Conservation (phyloP, 352 stramenopile species). For the Peronospora destructor region DNA sequence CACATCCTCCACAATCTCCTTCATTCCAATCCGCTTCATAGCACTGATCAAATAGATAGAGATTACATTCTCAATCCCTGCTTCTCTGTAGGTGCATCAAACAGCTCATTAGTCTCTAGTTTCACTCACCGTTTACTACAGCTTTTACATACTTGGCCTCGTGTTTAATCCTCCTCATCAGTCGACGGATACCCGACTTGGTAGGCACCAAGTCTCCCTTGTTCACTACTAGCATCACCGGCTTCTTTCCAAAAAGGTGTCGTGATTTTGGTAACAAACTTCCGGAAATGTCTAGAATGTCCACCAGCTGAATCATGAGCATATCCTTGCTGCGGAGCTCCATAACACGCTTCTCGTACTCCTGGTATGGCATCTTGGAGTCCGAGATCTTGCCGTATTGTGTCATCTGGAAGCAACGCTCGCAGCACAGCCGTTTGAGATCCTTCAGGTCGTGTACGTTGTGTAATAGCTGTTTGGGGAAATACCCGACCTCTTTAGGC, state of each 20-base stretch:
- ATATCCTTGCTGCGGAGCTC: conserved; percentile 80
- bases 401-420: conserved; percentile 85
- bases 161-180: conserved; percentile 75
- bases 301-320: conserved; percentile 88
- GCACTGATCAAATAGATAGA: conserved; percentile 77
- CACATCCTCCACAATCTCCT: conserved; percentile 79
- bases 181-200: conserved; percentile 70
- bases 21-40: conserved; percentile 83
- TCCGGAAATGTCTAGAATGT: conserved; percentile 89
- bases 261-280: conserved; percentile 81
- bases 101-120: conserved; percentile 2
- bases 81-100: conserved; percentile 27
- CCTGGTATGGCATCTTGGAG: conserved; percentile 72
- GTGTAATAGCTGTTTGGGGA: conserved; percentile 54
- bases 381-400: conserved; percentile 84
- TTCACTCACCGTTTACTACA: neutral
- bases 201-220: conserved; percentile 86
- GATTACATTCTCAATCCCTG: conserved; percentile 73
- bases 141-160: conserved; percentile 47
- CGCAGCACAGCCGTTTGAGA: conserved; percentile 73
- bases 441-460: conserved; percentile 61
- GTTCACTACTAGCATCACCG: conserved; percentile 87
- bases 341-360: conserved; percentile 86
- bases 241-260: conserved; percentile 86
- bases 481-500: conserved; percentile 54